A percentile compares a stretch with the other conserved stretches of the same genome.
Conservation (phyloP, 495 filamentous ascomycete species). For the Hyphodiscus hymeniophilus region DNA sequence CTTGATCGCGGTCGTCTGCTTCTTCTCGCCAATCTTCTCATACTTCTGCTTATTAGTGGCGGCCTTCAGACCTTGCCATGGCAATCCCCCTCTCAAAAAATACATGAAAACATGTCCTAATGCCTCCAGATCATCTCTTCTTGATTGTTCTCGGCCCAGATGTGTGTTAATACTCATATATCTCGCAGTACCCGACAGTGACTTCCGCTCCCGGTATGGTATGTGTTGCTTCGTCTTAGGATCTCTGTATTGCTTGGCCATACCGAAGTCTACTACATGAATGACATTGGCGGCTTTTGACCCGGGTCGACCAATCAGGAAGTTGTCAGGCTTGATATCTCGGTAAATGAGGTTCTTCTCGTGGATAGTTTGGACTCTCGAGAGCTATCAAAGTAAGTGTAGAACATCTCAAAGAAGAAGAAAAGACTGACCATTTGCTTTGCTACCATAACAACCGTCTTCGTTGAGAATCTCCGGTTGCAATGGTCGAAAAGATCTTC, state of each 20-base stretch:
- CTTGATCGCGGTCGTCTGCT: slow-evolving; percentile 94
- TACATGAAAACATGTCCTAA: slow-evolving; percentile 99
- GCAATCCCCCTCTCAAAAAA: slow-evolving; percentile 90
- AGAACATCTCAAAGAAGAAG: background rate
- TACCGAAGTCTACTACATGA: slow-evolving; percentile 98
- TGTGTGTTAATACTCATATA: slow-evolving; percentile 99
- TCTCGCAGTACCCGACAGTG: slow-evolving; percentile 89
- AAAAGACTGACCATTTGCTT: slow-evolving; percentile 84
- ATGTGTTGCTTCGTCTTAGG: slow-evolving; percentile 99
- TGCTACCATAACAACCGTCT: slow-evolving; percentile 98
- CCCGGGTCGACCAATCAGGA: slow-evolving; percentile 89
- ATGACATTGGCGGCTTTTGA: slow-evolving; percentile 96
- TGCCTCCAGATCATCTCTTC: slow-evolving; percentile 92
- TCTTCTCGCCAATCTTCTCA: slow-evolving; percentile 99
- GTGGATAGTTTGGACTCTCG: slow-evolving; percentile 97
- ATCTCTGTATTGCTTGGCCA: slow-evolving; percentile 99
- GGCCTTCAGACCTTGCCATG: slow-evolving; percentile 97
- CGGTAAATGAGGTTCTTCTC: slow-evolving; percentile 99
- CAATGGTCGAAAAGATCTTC: slow-evolving; percentile 99
- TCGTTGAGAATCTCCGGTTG: slow-evolving; percentile 87
- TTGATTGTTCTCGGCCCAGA: slow-evolving; percentile 90
- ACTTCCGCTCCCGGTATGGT: slow-evolving; percentile 96
- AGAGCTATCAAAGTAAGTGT: slow-evolving; percentile 49
- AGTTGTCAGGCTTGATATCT: slow-evolving; percentile 99
- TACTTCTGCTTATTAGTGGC: slow-evolving; percentile 99